Base-by-base conservation (phyloP, 148 eudicot genomes). In the Arbutus unedo region DNA sequence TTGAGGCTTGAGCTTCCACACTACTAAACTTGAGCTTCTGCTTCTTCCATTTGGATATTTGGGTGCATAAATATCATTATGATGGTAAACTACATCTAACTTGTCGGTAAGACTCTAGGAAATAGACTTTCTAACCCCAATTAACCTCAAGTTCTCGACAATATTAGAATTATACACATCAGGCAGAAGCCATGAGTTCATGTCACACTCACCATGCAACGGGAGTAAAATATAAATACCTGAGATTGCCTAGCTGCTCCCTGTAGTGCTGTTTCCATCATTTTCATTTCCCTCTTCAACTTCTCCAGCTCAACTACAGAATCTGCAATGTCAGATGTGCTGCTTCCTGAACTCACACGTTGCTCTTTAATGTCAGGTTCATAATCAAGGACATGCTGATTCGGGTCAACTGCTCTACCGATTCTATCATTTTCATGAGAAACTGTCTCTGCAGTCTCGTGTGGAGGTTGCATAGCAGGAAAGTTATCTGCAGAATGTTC, bases 161-260 rank as follows among this genome's bases (percentile, higher is more conserved):
- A 45, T 43, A 23, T 54, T 53, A 2, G 41, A 76, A 51, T 31
- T 23, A 21, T 51, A 38, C 5, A 13, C 74, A 81, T 60, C 64
- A 66, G 4, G 74, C 80, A 82, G 41, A 45, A 57, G 62, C 18
- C 55, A 8, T 23, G 21, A 51, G 41, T 15, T 14, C 62, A 66
- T 76, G 60, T 78, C 50, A 70, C 14, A 68, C 76, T 73, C 25
- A 0, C n/a, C 54, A 83, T 18, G 78, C 50, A 70, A 82, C 31
- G 56, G 77, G 4, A 56, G 51, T 47, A n/a, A 48, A 31, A 82
- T 18, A 13, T 71, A 54, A 79, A 77, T 90, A 94, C 99, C 94
- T 96, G 98, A 81, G 99, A 93, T 91, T 96, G 99, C 85, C 92
- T 89, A 83, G 98, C 99, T 83, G 99, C 99, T 78, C 98, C 99